Conservation (phyloP, 1,284 basidiomycete genomes). For the Tilletiopsis washingtonensis region DNA sequence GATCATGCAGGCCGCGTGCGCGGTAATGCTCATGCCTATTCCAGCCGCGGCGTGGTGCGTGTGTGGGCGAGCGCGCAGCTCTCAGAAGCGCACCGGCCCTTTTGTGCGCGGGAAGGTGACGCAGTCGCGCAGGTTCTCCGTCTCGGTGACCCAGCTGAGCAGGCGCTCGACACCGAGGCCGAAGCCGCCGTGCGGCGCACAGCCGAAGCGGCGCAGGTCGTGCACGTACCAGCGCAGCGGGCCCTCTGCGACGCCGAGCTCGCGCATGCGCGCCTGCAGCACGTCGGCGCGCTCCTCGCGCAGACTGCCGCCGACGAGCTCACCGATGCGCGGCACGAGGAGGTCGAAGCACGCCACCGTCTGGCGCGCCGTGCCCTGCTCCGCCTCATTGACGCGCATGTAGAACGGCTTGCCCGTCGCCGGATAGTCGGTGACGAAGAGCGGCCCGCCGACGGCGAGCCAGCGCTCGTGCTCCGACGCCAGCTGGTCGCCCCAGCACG, state of each 20-base stretch:
- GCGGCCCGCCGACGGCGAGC: conserved; percentile 68
- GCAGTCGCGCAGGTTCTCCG: conserved; percentile 38
- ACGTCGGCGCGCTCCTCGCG: conserved; percentile 68
- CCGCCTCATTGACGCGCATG: conserved; percentile 59
- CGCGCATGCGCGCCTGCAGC: conserved; percentile 12
- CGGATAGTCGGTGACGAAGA: conserved; percentile 90
- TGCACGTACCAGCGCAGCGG: conserved; percentile 30
- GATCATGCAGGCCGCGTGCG: no score
- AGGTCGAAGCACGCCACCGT: conserved; percentile 93
- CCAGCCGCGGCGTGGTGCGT: no score
- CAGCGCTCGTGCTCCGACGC: conserved; percentile 88
- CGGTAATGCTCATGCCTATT: no score
- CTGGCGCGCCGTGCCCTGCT: conserved; percentile 37
- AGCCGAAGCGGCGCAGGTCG: conserved; percentile 35
- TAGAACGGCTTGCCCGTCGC: conserved; percentile 81
- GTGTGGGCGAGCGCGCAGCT: no score
- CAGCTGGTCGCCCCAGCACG: conserved; percentile 64
- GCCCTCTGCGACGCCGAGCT: neutral
- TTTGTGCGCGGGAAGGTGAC: conserved; percentile 27
- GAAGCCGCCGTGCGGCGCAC: conserved; percentile 38
- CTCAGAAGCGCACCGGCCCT: conserved; percentile 1
- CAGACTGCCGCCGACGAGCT: conserved; percentile 83
- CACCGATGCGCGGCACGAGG: conserved; percentile 76
- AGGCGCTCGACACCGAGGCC: conserved; percentile 42
- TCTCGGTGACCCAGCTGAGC: conserved; percentile 34